phyloP scores from a whole-genome alignment of 768 basidiomycete genomes.

The Psilocybe cubensis region DNA sequence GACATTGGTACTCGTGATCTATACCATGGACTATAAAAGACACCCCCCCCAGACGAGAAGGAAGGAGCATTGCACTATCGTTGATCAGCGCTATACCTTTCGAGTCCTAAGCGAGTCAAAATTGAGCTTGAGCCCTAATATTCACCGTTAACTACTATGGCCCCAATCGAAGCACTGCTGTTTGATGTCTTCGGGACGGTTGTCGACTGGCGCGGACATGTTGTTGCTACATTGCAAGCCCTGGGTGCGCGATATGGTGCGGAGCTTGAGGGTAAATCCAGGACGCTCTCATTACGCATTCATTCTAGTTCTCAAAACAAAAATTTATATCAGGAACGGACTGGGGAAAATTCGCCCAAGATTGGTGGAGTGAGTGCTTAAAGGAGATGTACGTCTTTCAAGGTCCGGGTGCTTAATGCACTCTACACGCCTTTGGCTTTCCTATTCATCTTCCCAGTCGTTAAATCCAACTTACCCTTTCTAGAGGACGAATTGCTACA shows the following conservation, averaged over 20 bases:
- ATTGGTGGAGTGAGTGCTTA: slow-evolving; percentile 61
- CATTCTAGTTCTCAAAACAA: not conserved
- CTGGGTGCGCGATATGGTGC: slow-evolving; percentile 31
- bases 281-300: not conserved
- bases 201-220: slow-evolving; percentile 47
- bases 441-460: not conserved
- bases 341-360: slow-evolving; percentile 54
- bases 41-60: too few relatives aligned
- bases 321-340: slow-evolving; percentile 22
- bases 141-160: slow-evolving; percentile 58
- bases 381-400: slow-evolving; percentile 39
- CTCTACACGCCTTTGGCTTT: too few relatives aligned
- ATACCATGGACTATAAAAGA: too few relatives aligned
- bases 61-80: too few relatives aligned
- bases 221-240: slow-evolving; percentile 32
- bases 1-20: too few relatives aligned
- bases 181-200: slow-evolving; percentile 59
- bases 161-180: slow-evolving; percentile 40
- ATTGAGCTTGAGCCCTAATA: slow-evolving; percentile 46
- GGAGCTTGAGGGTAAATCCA: slow-evolving; percentile 20
- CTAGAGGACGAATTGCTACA: slow-evolving; percentile 45
- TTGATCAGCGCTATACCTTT: too few relatives aligned
- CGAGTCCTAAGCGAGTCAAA: slow-evolving; percentile 30
- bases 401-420: too few relatives aligned
- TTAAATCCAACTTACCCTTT: not conserved